Conservation (phyloP, 2,329 filamentous ascomycete genomes). For the Botrytis byssoidea region DNA sequence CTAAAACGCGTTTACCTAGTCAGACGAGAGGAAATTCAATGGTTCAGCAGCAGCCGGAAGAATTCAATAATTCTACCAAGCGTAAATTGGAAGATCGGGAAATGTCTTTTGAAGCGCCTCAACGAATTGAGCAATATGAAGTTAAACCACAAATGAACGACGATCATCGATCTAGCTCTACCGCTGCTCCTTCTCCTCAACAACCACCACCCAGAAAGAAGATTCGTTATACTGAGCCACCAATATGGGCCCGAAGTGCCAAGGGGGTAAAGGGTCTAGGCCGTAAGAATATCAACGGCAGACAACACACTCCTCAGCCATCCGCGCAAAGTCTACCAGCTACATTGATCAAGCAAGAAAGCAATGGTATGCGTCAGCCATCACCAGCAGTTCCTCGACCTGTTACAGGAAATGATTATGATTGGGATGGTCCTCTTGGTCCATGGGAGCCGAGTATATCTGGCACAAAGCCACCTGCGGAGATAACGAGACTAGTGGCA, state of each 20-base stretch:
- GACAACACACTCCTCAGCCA: slow-evolving; percentile 23
- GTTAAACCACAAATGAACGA: slow-evolving; percentile 30
- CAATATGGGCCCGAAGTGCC: slow-evolving; percentile 45
- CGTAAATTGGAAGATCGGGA: slow-evolving; percentile 38
- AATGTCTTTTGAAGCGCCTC: slow-evolving; percentile 26
- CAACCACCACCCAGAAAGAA: slow-evolving; percentile 50
- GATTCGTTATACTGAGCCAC: slow-evolving; percentile 51
- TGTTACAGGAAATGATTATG: slow-evolving; percentile 12
- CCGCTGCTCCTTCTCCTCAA: slow-evolving; percentile 33
- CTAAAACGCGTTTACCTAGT: slow-evolving; percentile 62
- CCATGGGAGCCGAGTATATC: slow-evolving; percentile 68
- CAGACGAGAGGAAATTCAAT: slow-evolving; percentile 28
- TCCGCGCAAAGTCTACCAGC: slow-evolving; percentile 19
- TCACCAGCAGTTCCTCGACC: slow-evolving; percentile 24
- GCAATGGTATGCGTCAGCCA: slow-evolving; percentile 32
- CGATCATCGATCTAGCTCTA: slow-evolving; percentile 24
- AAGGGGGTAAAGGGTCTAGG: slow-evolving; percentile 25
- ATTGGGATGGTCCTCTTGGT: slow-evolving; percentile 42
- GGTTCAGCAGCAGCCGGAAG: slow-evolving; percentile 27
- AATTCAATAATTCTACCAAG: slow-evolving; percentile 29
- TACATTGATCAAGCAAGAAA: slow-evolving; percentile 30
- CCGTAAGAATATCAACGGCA: slow-evolving; percentile 32
- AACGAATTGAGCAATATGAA: slow-evolving; percentile 25
- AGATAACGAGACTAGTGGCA: slow-evolving; percentile 71
- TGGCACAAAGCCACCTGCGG: slow-evolving; percentile 68